Conservation (phyloP, 305 asterid species). For the Fraxinus angustifolia region DNA sequence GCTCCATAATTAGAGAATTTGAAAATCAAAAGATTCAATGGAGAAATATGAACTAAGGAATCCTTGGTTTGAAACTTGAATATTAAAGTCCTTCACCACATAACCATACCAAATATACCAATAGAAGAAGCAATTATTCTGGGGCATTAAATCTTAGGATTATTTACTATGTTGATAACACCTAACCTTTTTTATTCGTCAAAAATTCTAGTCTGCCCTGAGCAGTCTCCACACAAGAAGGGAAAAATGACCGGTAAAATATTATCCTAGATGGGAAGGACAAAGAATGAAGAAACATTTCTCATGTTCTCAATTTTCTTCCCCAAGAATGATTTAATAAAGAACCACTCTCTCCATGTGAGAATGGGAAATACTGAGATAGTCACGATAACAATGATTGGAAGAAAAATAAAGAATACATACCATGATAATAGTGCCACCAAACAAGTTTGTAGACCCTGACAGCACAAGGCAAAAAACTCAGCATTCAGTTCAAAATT, state of each 20-base stretch:
- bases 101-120: not conserved
- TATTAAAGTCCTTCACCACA: not conserved
- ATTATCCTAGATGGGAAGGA: not conserved
- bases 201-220: not conserved
- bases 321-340: not conserved
- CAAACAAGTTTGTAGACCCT: conserved; percentile 95
- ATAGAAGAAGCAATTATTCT: not conserved
- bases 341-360: not conserved
- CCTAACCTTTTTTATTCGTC: not conserved
- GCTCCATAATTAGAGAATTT: not conserved
- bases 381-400: not conserved
- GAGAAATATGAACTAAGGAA: not conserved
- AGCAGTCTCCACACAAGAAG: not conserved
- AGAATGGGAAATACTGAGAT: not conserved
- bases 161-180: not conserved
- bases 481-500: conserved; percentile 23
- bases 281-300: not conserved
- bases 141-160: not conserved
- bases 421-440: conserved; percentile 92
- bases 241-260: not conserved
- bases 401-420: conserved; percentile 20
- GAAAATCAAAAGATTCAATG: not conserved
- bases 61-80: not conserved
- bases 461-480: conserved; percentile 30
- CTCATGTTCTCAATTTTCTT: not conserved